Evolutionary conservation across 345 rosid species (phyloP).

Genomic region (Eucalyptus fibrosa): DNA sequence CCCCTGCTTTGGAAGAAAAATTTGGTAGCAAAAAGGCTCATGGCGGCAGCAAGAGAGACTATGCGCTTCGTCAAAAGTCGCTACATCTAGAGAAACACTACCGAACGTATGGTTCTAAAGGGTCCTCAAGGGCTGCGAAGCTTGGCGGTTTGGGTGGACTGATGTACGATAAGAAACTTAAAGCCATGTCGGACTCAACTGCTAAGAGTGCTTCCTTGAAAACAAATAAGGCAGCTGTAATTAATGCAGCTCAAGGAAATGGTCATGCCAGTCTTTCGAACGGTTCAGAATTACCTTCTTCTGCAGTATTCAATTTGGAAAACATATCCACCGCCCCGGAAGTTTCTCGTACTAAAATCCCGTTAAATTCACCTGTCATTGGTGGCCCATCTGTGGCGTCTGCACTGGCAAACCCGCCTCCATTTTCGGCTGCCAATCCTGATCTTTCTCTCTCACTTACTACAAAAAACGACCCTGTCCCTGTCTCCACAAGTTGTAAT

Average conservation of each 20-base stretch:
- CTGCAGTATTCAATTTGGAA: conserved; percentile 16
- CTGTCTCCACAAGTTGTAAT: conserved; percentile 17
- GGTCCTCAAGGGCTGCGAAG: conserved; percentile 42
- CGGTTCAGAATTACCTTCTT: conserved; percentile 6
- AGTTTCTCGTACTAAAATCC: conserved; percentile 6
- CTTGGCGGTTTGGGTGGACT: conserved; percentile 41
- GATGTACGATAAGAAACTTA: conserved; percentile 45
- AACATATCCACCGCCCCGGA: conserved; percentile 7
- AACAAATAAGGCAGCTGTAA: conserved; percentile 29
- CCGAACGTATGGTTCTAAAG: conserved; percentile 47
- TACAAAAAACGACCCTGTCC: conserved; percentile 21
- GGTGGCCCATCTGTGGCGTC: conserved; percentile 7
- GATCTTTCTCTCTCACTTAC: conserved; percentile 58
- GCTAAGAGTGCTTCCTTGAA: conserved; percentile 38
- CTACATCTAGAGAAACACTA: conserved; percentile 52
- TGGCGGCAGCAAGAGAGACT: conserved; percentile 55
- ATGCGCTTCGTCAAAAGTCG: conserved; percentile 59
- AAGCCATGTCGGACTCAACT: conserved; percentile 33
- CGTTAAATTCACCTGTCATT: conserved; percentile 2
- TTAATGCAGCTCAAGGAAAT: conserved; percentile 28
- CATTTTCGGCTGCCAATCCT: conserved; percentile 29
- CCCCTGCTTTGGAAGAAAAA: conserved; percentile 50
- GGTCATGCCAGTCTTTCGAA: conserved; percentile 7
- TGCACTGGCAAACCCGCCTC: conserved; percentile 6
- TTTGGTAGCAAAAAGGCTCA: conserved; percentile 45